Base-by-base conservation (phyloP, 2,329 filamentous ascomycete genomes). In the Diplodia scrobiculata region DNA sequence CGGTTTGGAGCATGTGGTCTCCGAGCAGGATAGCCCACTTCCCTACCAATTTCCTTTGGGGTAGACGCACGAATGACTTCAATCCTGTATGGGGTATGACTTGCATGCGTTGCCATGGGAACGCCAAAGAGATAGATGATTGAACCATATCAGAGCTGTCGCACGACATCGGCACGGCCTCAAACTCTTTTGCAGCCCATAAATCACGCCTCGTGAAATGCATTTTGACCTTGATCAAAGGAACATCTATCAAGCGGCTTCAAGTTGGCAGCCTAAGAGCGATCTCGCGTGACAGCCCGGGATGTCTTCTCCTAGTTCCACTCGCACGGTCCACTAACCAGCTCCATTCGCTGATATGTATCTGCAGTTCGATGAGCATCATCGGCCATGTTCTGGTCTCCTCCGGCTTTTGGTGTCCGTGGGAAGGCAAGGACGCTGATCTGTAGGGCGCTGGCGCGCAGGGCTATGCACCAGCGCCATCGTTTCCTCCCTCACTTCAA, bases 401-500 rank as follows among this genome's bases (percentile, higher is more conserved):
- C 14, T 19, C 2, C 17, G 14, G 21, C 25, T n/a, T 45, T 21
- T 36, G 5, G 11, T 13, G 53, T 13, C 17, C 10, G 10, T 25
- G 6, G 11, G 0, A 13, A 60, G 25, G 58, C 13, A 50, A 50
- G 58, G 58, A 48, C 41, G 41, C n/a, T 25, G 54, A 62, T 50
- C 41, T 47, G 27, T 29, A 62, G 45, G 58, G 21, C 52, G 14
- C 38, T 19, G 17, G 32, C 52, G 17, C 19, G 52, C 52, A 52
- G 25, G 29, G 53, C 25, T 38, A 41, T 47, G 54, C 53, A 14
- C 5, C 34, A 17, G 19, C 34, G 11, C 36, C n/a, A 2, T 36
- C 13, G 17, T n/a, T n/a, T 45, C n/a, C 17, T 25, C 29, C 29
- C 58, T 62, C 45, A 59, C 58, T 25, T 62, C n/a, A 45, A n/a